Evolutionary conservation across 78 protist species (phyloP), one percentile per base, ranked within the genome.

Genomic region (Protostelium mycophagum): DNA sequence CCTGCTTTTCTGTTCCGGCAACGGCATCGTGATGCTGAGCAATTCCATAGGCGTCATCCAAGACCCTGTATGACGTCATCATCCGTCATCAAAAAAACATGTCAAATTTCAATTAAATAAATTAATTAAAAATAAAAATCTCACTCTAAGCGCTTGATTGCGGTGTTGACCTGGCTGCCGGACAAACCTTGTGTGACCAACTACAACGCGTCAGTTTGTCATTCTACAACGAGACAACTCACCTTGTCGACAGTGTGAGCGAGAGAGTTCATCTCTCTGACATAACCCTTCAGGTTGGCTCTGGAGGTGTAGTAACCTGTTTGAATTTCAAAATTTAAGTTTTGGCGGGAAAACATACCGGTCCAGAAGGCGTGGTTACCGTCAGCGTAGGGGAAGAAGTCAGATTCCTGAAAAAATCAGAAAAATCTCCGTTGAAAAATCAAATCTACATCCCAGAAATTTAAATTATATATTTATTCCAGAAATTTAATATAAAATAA

Each of bases 331-430:
- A 16, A 51, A 5, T 16, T 5, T 51, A 25, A 5, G 73, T 51
- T 16, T 51, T 25, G 31, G 34, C 95, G 91, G 9, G 96, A 88
- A 84, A 96, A 97, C 87, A 95, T 96, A 63, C 99, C 99, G 0
- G 97, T 94, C 99, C 99, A 98, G 91, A 91, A 96, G 85, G 83
- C 37, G 86, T 92, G 96, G 0, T 86, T 86, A 35, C 51, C 63
- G 88, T 96, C 96, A 34, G 98, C 96, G 84, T 93, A 94, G n/a
- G 98, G 99, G 94, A 98, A 94, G 87, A 97, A 93, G 84, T 98
- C 99, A 88, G 95, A 95, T 0, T 90, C 86, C 87, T 28, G n/a
- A 16, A 0, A 37, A 35, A 0, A 36, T 35, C 38, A 36, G 35
- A 28, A 9, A 23, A 1, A 36, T 23, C n/a, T n/a, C n/a, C n/a